phyloP scores from a whole-genome alignment of 2,329 filamentous ascomycete species.

The Cercospora sp. region DNA sequence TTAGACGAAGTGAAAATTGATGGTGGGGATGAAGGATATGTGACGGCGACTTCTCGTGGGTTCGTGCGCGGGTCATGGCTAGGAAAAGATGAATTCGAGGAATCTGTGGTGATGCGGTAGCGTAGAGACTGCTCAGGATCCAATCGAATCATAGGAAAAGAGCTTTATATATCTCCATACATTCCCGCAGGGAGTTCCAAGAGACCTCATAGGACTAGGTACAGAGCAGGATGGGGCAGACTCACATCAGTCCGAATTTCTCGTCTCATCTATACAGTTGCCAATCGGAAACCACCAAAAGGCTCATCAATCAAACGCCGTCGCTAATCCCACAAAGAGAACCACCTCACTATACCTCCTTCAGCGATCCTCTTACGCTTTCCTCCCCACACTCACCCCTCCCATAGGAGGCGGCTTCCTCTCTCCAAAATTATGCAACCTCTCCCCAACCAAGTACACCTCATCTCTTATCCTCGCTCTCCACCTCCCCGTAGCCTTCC shows the following conservation, averaged over 20 bases:
- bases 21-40: not conserved
- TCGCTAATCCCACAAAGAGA: slow-evolving; percentile 13
- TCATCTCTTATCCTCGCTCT: slow-evolving; percentile 83
- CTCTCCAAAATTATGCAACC: slow-evolving; percentile 90
- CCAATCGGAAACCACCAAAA: not conserved
- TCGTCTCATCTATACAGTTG: not conserved
- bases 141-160: not conserved
- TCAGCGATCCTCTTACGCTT: slow-evolving; percentile 21
- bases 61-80: not conserved
- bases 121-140: not conserved
- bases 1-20: not conserved
- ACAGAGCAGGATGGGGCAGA: not conserved
- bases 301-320: not conserved
- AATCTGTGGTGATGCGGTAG: not conserved
- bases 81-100: not conserved
- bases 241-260: not conserved
- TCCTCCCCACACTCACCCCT: slow-evolving; percentile 36
- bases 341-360: not conserved
- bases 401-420: slow-evolving; percentile 39
- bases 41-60: not conserved
- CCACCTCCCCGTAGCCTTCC: slow-evolving; percentile 70
- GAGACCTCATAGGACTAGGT: not conserved
- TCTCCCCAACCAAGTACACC: slow-evolving; percentile 91
- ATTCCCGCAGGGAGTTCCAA: no score
- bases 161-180: no score